Base-by-base conservation (phyloP, 805 yeast species). In the Saccharomycopsis fibuligera region DNA sequence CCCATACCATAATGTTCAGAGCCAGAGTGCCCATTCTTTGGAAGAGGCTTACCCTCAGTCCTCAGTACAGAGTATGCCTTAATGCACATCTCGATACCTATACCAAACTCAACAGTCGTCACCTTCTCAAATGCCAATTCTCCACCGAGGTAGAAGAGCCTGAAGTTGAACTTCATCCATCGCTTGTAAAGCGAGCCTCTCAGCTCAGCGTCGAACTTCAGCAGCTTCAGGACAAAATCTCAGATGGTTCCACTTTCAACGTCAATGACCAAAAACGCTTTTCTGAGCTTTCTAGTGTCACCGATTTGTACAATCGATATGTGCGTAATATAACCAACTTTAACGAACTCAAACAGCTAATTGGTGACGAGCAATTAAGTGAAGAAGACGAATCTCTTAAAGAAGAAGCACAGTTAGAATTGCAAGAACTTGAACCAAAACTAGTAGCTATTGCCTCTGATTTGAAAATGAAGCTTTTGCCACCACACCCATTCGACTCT, bases 401-500 rank as follows among this genome's bases (percentile, higher is more conserved):
- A 3, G 90, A 83, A 12, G 90, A 83, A 12, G 96, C 95, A 0
- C 61, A 70, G 38, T 53, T 53, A 3, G 97, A 90, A 59, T 57
- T 87, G 4, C 68, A 67, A 1, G 58, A 64, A 0, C 56, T 75
- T 0, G 52, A 65, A 2, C 84, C 84, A 0, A 60, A 63, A 10
- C 62, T 86, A 8, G 61, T 63, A 3, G 56, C 62, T 8, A 60
- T 75, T 1, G 68, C 79, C 0, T 60, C 64, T 1, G 64, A 66
- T 29, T 65, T 86, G n/a, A 78, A 82, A 51, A 59, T 72, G 4
- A 71, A 74, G 37, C 68, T 93, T 4, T 65, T 91, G 21, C 96
- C 97, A 1, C 78, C 86, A 2, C 82, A 84, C 55, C 81, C 79
- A 40, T 86, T 84, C 62, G 75, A 82, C 2, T 93, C 86, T 41